These are phyloP conservation scores for Exserohilum turcica DNA, from an alignment of 2,329 filamentous ascomycete genomes.

Conservation along the genomic window DNA sequence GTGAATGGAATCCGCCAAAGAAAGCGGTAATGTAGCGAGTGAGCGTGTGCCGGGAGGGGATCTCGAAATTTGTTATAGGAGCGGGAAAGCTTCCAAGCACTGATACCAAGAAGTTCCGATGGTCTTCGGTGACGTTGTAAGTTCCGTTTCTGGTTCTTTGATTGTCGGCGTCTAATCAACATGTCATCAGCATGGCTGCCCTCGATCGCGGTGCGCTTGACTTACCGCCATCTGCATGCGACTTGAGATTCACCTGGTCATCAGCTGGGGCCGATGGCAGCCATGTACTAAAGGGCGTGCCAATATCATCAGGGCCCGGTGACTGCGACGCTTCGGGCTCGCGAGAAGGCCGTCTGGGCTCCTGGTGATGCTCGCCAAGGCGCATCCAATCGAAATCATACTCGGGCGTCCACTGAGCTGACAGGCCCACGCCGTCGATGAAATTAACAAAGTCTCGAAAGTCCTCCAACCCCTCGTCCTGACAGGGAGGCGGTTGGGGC, in stretches of 20 bases:
- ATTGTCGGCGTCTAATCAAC: conserved; percentile 21
- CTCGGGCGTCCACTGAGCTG: conserved; percentile 40
- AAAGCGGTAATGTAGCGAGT: conserved; percentile 41
- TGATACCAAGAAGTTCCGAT: conserved; percentile 29
- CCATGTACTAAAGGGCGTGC: conserved; percentile 40
- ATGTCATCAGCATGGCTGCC: background rate
- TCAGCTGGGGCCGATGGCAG: conserved; percentile 37
- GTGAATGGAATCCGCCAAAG: conserved; percentile 40
- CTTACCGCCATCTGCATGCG: conserved; percentile 25
- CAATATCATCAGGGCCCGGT: conserved; percentile 34
- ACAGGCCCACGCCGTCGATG: conserved; percentile 40
- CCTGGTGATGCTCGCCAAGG: conserved; percentile 23
- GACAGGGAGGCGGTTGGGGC: conserved; percentile 12
- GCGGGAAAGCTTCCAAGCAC: conserved; percentile 25
- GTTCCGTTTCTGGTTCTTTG: conserved; percentile 26
- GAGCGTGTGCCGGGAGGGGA: conserved; percentile 38
- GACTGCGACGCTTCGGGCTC: conserved; percentile 24
- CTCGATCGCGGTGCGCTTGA: background rate
- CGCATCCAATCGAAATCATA: conserved; percentile 39
- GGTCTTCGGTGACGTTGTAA: conserved; percentile 35
- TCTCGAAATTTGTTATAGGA: conserved; percentile 33
- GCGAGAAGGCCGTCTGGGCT: conserved; percentile 23
- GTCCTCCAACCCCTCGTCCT: conserved; percentile 36
- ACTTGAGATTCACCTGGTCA: conserved; percentile 31
- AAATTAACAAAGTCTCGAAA: conserved; percentile 43